Evolutionary conservation across 768 basidiomycete genomes (phyloP), one percentile per base, ranked within the genome.

Genomic region (Plicaturopsis crispa): DNA sequence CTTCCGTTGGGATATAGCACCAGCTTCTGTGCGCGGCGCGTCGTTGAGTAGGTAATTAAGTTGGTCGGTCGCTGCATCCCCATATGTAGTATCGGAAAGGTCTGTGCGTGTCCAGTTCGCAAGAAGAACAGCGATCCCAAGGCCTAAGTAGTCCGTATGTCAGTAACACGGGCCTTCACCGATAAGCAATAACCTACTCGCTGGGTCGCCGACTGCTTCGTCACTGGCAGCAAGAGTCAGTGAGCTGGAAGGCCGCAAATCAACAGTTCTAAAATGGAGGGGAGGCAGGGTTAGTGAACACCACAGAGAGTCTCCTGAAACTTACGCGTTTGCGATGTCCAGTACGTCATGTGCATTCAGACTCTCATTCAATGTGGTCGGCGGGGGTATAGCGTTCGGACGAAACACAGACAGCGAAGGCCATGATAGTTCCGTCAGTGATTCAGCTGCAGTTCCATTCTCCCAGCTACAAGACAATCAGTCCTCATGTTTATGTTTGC

Each of bases 141-240:
- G 51, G 40, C 72, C 72, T 72, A 31, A 20, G 26, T n/a, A 18
- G 8, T 28, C n/a, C n/a, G n/a, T 28, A 28, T 14, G 14, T 14
- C 37, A 39, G 19, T 32, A 39, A 20, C 6, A 17, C 13, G 24
- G 24, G 21, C 28, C 34, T n/a, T n/a, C n/a, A n/a, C n/a, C n/a
- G 13, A 35, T 8, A 28, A 28, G 18, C 35, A 23, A 17, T 32
- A 13, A 55, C 65, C 33, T 41, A 70, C 70, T 78, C 3, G 78
- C 73, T 12, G 79, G 80, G 48, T 83, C 80, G 0, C 69, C 78
- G 4, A 71, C 75, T 21, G 74, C 70, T 21, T 70, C 70, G 37
- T 73, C 60, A 16, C 65, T 59, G 16, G 62, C 52, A 12, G 73
- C 56, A 18, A 81, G 55, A 6, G 73, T 50, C 20, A 65, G 47